Evolutionary conservation across 2,329 filamentous ascomycete genomes (phyloP).

Genomic region (Endothia cerciana): DNA sequence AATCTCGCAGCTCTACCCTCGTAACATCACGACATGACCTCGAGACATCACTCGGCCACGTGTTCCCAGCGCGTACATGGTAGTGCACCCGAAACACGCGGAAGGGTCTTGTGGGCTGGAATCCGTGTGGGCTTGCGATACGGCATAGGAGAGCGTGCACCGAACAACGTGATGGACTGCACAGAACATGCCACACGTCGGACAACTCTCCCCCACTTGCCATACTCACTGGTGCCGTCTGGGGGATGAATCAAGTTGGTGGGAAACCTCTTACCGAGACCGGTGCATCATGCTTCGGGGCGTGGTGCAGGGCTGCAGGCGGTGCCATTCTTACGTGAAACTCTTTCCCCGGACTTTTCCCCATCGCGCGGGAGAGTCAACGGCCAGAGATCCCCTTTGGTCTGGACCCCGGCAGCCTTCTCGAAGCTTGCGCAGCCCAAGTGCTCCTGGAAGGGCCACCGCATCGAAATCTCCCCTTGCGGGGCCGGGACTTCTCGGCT

Average conservation of each 20-base stretch:
- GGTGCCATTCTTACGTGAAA: neutral
- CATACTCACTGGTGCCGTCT: neutral
- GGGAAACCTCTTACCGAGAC: neutral
- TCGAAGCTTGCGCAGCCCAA: neutral
- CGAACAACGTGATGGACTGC: neutral
- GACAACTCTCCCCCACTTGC: neutral
- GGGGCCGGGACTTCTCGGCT: neutral
- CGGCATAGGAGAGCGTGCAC: neutral
- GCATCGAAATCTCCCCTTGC: conserved; percentile 3
- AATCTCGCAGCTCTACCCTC: neutral
- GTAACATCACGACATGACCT: neutral
- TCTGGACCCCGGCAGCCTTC: neutral
- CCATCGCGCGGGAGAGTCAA: neutral
- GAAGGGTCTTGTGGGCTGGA: neutral
- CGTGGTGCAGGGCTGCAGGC: neutral
- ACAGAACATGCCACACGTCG: neutral
- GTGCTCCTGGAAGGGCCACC: neutral
- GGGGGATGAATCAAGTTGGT: neutral
- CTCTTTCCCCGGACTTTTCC: conserved; percentile 1
- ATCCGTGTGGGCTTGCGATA: neutral
- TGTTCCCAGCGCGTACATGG: conserved; percentile 5
- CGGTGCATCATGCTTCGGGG: neutral
- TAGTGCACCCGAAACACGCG: neutral
- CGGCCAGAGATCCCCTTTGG: neutral
- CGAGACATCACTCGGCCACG: neutral